Evolutionary conservation across 1,139 yeast species (phyloP), one percentile per base, ranked within the genome.

Genomic region (Wickerhamiella pararugosa): DNA sequence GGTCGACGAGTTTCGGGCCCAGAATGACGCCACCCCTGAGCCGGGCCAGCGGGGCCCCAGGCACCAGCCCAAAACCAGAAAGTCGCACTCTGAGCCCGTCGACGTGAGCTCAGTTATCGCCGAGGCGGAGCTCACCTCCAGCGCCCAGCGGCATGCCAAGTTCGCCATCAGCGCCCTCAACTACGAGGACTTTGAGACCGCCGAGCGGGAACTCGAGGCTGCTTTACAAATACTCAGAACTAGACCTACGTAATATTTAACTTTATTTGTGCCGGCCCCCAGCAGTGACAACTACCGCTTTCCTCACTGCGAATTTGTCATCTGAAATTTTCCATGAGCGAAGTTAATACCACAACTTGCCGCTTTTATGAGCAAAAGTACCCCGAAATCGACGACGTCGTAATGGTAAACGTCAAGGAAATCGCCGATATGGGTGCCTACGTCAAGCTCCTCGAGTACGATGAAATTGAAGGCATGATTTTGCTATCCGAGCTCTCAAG

Each of bases 311-410:
- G 11, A 15, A n/a, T 15, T n/a, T 7, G 15, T 30, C 27, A 3
- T 8, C 29, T 25, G 21, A 36, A 35, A 7, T 36, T 36, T 36
- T 34, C 39, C 35, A 51, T 50, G 53, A 43, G 48, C 38, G 55
- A 51, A 43, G 57, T 62, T 43, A 62, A 93, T 62, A 79, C 92
- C 40, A 79, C 94, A 42, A 78, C 83, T 63, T 87, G 96, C 70
- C 79, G 99, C 69, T 92, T 81, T 67, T 90, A 90, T 62, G 98
- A 90, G 65, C 90, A 87, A 75, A 87, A 87, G 65, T 90, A 79
- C 69, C 99, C 99, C 49, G 99, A 90, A 65, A 94, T 92, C 58
- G 98, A 90, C 55, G 98, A 92, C 63, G 93, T 90, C 53, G 97
- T 90, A 51, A 87, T 90, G 90, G 98, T 90, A 60, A 90, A 90